Conservation (phyloP, 306 rosid species). For the Cucurbita moschata region DNA sequence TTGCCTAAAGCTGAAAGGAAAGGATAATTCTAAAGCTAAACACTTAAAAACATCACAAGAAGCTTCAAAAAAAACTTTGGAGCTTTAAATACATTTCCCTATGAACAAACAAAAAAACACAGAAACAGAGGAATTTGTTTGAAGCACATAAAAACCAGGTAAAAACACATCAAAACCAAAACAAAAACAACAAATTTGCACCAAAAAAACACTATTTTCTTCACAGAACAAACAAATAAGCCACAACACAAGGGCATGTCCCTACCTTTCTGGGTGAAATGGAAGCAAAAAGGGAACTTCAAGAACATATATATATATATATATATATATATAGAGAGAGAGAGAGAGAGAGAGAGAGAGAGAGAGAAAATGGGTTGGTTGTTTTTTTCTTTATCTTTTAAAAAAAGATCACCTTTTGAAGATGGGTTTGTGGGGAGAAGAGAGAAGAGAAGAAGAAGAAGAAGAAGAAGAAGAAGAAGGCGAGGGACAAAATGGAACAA, state of each 20-base stretch:
- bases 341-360: no score
- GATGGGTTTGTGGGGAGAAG: neutral
- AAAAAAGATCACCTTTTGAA: slow-evolving; percentile 64
- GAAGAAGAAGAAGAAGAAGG: neutral
- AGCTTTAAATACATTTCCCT: slow-evolving; percentile 2
- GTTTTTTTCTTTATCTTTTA: slow-evolving; percentile 19
- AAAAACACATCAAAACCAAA: neutral
- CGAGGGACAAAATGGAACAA: slow-evolving; percentile 51
- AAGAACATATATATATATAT: neutral
- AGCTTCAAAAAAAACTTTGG: slow-evolving; percentile 1
- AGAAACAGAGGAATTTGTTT: neutral
- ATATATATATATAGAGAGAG: no score
- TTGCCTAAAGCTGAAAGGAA: slow-evolving; percentile 56
- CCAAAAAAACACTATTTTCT: neutral
- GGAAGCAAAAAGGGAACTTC: slow-evolving; percentile 10
- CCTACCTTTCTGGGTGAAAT: slow-evolving; percentile 30
- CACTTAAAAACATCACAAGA: neutral
- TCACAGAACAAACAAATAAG: slow-evolving; percentile 2
- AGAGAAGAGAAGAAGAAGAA: neutral
- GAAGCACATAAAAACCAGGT: slow-evolving; percentile 21
- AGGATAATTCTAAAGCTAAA: slow-evolving; percentile 41
- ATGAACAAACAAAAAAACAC: neutral
- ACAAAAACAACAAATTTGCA: neutral
- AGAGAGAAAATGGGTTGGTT: slow-evolving; percentile 28
- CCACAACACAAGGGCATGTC: slow-evolving; percentile 18